Percentiles rank a stretch among this genome's conserved stretches.
Evolutionary conservation across 2,329 filamentous ascomycete genomes (phyloP).

Genomic region (Aureobasidium lini): DNA sequence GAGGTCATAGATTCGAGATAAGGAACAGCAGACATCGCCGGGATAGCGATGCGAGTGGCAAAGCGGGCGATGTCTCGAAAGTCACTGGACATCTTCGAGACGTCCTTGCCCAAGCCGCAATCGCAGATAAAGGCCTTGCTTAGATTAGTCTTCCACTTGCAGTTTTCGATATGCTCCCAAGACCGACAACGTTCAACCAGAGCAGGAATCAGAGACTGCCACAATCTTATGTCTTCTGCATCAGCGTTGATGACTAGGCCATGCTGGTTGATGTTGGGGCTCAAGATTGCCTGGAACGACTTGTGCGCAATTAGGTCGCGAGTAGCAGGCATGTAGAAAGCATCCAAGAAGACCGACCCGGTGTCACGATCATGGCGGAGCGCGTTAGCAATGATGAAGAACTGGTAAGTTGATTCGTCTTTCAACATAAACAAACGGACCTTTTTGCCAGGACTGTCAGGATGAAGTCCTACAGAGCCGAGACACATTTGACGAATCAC

Average conservation of each 20-base stretch:
- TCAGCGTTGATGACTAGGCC: not conserved
- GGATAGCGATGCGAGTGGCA: constrained; percentile 12
- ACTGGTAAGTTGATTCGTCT: constrained; percentile 1
- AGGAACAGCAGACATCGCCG: constrained; percentile 1
- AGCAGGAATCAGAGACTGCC: constrained; percentile 28
- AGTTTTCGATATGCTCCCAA: constrained; percentile 30
- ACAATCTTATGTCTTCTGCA: constrained; percentile 24
- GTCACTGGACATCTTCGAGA: not conserved
- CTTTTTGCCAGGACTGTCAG: not conserved
- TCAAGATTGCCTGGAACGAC: not conserved
- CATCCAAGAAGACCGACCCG: constrained; percentile 27
- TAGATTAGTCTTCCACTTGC: constrained; percentile 24
- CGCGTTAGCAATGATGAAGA: constrained; percentile 22
- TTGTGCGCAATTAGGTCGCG: constrained; percentile 6
- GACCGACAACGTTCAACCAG: constrained; percentile 32
- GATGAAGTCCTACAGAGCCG: not conserved
- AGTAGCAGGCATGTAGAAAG: constrained; percentile 27
- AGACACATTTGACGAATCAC: not conserved
- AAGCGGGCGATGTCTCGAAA: not conserved
- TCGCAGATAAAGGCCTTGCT: constrained; percentile 22
- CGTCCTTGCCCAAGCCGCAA: constrained; percentile 26
- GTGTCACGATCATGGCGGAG: constrained; percentile 29
- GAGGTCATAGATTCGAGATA: constrained; percentile 1
- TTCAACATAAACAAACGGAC: not conserved
- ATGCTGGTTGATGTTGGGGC: not conserved